Conservation (phyloP, 2,329 filamentous ascomycete genomes). For the Neonectria sp. region DNA sequence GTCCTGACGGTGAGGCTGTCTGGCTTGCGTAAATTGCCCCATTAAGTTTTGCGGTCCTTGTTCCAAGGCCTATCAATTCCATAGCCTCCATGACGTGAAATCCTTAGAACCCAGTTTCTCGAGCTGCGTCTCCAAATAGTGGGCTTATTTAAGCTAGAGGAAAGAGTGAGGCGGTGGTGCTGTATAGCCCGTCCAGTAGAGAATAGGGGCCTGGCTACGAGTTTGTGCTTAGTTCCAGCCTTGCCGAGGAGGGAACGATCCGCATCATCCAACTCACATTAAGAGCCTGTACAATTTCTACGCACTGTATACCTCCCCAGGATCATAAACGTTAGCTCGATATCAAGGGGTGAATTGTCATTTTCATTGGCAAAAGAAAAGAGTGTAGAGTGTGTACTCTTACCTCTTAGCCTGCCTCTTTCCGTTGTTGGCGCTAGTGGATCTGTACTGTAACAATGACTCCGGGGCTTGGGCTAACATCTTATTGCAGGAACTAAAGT, state of each 20-base stretch:
- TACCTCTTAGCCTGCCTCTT: no score
- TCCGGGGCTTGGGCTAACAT: no score
- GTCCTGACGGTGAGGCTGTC: neutral
- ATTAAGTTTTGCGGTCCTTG: neutral
- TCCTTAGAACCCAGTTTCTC: neutral
- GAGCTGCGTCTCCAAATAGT: neutral
- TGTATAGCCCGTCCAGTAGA: neutral
- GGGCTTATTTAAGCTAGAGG: neutral
- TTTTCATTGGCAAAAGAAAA: no score
- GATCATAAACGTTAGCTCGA: no score
- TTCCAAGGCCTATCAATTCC: neutral
- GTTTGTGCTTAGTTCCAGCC: slow-evolving; percentile 3
- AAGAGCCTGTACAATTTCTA: no score
- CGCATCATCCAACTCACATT: neutral
- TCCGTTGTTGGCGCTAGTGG: no score
- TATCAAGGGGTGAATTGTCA: no score
- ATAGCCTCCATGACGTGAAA: neutral
- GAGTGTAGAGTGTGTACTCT: no score
- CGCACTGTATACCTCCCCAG: no score
- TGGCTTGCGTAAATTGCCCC: neutral
- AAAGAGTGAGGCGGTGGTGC: neutral
- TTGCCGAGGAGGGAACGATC: neutral
- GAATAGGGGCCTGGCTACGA: neutral
- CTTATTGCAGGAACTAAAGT: no score
- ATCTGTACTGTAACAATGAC: no score